Evolutionary conservation across 139 green algal genomes (phyloP), one percentile per base, ranked within the genome.

Genomic region (Haematococcus sp.): DNA sequence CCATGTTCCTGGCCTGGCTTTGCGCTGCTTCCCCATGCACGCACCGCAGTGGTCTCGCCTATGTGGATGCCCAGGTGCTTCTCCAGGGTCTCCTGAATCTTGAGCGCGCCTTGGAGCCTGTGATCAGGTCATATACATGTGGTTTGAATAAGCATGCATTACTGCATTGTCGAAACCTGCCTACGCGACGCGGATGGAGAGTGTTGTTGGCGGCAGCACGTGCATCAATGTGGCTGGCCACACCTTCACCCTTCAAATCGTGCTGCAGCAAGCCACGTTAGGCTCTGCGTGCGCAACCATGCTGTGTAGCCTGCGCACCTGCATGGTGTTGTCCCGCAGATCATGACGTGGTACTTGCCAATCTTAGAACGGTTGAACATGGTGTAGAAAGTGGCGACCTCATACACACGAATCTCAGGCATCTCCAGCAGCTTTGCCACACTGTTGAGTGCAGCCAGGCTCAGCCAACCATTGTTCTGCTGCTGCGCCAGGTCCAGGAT

Each of bases 351-450:
- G 81, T 97, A 98, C 85, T 97, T 97, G 44, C 95, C 96, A 2
- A 99, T 91, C 73, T 94, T 92, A 31, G 80, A 88, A 31, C 96
- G 86, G 86, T 99, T 99, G 89, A 98, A 99, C 96, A 99, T 99
- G 69, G 94, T 97, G 89, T 99, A 99, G 73, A 99, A 99, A 17
- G 96, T 98, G 27, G 95, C 96, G 31, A 98, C 91, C 75, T 98
- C 95, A 67, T 98, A 98, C 46, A 98, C 95, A 17, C 95, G 83
- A 75, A 98, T 98, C 3, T 86, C 77, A 4, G 92, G 70, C 88
- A 98, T 93, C 15, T 91, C 92, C 17, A 98, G 82, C 55, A 95
- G 63, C 68, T 93, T 76, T 1, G 92, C 93, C 27, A 97, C 88
- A 17, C 86, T 86, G 89, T 98, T 98, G 89, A 99, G 94, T 27